Percentiles rank a stretch among this genome's conserved stretches.
These are phyloP conservation scores for Inga leiocalycina DNA, from an alignment of 306 rosid species.

Conservation along the genomic window DNA sequence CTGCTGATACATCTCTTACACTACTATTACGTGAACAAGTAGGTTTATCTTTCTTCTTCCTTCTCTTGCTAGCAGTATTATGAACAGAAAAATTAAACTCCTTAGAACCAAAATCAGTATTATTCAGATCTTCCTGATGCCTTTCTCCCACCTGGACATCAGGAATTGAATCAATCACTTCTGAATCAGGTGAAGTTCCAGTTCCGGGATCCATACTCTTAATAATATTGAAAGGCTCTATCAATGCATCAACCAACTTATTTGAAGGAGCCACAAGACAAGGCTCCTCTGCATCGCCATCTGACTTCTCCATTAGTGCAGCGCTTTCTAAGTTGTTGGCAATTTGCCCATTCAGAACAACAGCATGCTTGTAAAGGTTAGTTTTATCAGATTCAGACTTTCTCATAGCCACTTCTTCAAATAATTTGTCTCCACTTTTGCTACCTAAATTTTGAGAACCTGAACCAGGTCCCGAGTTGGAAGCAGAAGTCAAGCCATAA, in stretches of 20 bases:
- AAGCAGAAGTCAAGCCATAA: slow-evolving; percentile 51
- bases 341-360: slow-evolving; percentile 48
- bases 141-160: slow-evolving; percentile 63
- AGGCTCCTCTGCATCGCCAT: slow-evolving; percentile 44
- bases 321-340: slow-evolving; percentile 50
- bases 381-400: slow-evolving; percentile 39
- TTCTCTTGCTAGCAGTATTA: slow-evolving; percentile 44
- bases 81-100: slow-evolving; percentile 52
- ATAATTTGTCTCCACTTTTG: slow-evolving; percentile 27
- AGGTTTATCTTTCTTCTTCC: slow-evolving; percentile 60
- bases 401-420: slow-evolving; percentile 34
- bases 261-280: slow-evolving; percentile 46
- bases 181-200: slow-evolving; percentile 98
- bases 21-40: slow-evolving; percentile 35
- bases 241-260: slow-evolving; percentile 54
- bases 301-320: slow-evolving; percentile 44
- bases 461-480: slow-evolving; percentile 34
- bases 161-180: slow-evolving; percentile 73
- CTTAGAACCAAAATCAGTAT: slow-evolving; percentile 47
- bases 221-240: slow-evolving; percentile 45
- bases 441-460: slow-evolving; percentile 36
- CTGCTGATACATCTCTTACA: slow-evolving; percentile 44
- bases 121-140: slow-evolving; percentile 51
- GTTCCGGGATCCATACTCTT: slow-evolving; percentile 82
- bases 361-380: slow-evolving; percentile 44